Base-by-base conservation (phyloP, 805 yeast species). In the Nematodospora valgi region DNA sequence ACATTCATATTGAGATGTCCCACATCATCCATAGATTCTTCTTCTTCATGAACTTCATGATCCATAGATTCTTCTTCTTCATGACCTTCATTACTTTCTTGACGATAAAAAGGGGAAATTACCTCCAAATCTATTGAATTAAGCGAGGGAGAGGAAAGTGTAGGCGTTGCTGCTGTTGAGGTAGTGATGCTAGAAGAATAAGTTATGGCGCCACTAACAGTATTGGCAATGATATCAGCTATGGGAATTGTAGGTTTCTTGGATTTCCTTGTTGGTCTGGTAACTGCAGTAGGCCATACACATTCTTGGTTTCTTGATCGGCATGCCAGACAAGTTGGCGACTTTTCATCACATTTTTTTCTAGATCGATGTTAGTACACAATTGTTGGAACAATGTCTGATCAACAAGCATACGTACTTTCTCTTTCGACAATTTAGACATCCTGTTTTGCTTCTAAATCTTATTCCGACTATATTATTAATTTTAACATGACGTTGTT, bases 1-100 rank as follows among this genome's bases (percentile, higher is more conserved):
- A 31, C 30, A 18, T 32, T 32, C 29, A 32, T 32, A 14, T 32
- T 32, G 11, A 8, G 24, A n/a, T 32, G 35, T 4, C 35, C 35
- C 6, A 32, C 29, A 15, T 32, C 35, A 18, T 32, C 35, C 35
- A 32, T 32, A 12, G 35, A 16, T 11, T 23, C 35, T 13, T 21
- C 18, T 6, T 32, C 35, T n/a, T 29, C 25, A 8, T 21, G 6
- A 6, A 22, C n/a, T 7, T 25, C 17, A 19, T 27, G 30, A 27
- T 10, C 21, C 5, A 15, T 5, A 8, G 32, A 7, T 12, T 15
- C 25, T 7, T 26, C n/a, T n/a, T n/a, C n/a, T n/a, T n/a, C n/a
- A n/a, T n/a, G 11, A 11, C 12, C 24, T 12, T 22, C 11, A 11
- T 6, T 27, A 5, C 6, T 11, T 18, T 27, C 23, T 6, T 5